phyloP scores from a whole-genome alignment of 225 moss, liverwort and hornwort genomes.

The Climacium dendroides region DNA sequence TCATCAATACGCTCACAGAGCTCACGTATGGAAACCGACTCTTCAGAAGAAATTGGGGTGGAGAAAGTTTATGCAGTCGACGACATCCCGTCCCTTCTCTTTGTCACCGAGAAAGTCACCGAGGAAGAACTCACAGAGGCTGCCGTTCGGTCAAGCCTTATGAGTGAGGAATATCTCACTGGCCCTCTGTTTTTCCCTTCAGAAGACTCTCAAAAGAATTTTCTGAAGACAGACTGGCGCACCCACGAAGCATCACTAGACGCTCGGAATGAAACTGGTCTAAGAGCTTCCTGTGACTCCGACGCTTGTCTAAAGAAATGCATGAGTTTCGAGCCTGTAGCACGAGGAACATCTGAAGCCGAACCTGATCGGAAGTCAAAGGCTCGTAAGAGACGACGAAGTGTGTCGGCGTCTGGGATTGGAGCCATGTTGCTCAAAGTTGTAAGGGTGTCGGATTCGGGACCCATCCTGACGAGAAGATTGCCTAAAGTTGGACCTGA shows the following conservation, averaged over 20 bases:
- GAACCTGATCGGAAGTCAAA: constrained; percentile 10
- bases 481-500: constrained; percentile 27
- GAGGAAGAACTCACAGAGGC: constrained; percentile 39
- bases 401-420: constrained; percentile 32
- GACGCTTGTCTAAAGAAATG: constrained; percentile 10
- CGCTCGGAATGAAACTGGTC: background rate
- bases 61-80: background rate
- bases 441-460: constrained; percentile 29
- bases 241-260: background rate
- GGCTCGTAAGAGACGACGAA: constrained; percentile 20
- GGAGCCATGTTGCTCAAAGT: constrained; percentile 42
- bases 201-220: constrained; percentile 3
- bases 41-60: background rate
- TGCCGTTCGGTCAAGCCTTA: constrained; percentile 20
- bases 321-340: constrained; percentile 21
- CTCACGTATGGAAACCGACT: background rate
- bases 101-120: constrained; percentile 21
- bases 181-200: constrained; percentile 2
- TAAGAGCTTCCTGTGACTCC: background rate
- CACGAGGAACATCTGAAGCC: background rate
- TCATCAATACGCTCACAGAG: constrained; percentile 3
- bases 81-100: background rate
- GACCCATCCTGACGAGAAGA: constrained; percentile 11
- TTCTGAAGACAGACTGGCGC: background rate
- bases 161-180: constrained; percentile 7